Percentiles rank a stretch among this genome's conserved stretches.
These are phyloP conservation scores for Mycosphaerella sp. DNA, from an alignment of 2,329 filamentous ascomycete genomes.

Conservation along the genomic window DNA sequence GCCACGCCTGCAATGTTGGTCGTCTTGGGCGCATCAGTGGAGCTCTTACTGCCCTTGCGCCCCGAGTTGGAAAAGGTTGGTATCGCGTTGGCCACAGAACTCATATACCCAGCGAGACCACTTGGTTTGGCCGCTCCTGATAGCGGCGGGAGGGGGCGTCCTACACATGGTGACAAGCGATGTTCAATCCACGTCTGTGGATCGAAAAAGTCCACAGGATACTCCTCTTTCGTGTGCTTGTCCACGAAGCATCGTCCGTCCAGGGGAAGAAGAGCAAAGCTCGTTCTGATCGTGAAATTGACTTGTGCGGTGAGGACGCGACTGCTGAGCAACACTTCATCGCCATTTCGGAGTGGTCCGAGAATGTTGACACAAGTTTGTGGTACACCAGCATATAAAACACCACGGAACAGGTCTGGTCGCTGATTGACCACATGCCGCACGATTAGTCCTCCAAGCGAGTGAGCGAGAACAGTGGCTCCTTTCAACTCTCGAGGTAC, in stretches of 20 bases:
- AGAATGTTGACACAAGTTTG: slow-evolving; percentile 86
- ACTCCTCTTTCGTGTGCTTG: slow-evolving; percentile 70
- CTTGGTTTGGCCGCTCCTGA: slow-evolving; percentile 30
- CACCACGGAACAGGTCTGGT: slow-evolving; percentile 78
- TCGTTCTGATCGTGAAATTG: slow-evolving; percentile 85
- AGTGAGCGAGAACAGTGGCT: slow-evolving; percentile 78
- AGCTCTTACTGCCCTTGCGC: slow-evolving; percentile 24
- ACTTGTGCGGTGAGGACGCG: slow-evolving; percentile 86
- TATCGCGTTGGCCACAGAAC: slow-evolving; percentile 44
- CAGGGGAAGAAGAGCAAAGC: slow-evolving; percentile 76
- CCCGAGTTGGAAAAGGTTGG: slow-evolving; percentile 25
- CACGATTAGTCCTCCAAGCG: slow-evolving; percentile 78
- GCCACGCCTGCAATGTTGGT: slow-evolving; percentile 23
- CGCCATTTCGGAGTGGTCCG: slow-evolving; percentile 83
- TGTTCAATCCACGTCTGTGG: slow-evolving; percentile 72
- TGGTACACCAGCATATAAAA: slow-evolving; percentile 78
- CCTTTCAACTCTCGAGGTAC: slow-evolving; percentile 53
- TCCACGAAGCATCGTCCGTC: slow-evolving; percentile 85
- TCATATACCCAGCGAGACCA: slow-evolving; percentile 42
- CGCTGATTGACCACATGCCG: slow-evolving; percentile 79
- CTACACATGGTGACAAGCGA: slow-evolving; percentile 69
- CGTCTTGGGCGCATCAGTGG: slow-evolving; percentile 13
- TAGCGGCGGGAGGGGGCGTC: slow-evolving; percentile 56
- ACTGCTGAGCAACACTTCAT: slow-evolving; percentile 82
- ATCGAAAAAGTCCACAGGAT: slow-evolving; percentile 78